phyloP scores from a whole-genome alignment of 2,329 filamentous ascomycete genomes.

The Monilinia fructigena region DNA sequence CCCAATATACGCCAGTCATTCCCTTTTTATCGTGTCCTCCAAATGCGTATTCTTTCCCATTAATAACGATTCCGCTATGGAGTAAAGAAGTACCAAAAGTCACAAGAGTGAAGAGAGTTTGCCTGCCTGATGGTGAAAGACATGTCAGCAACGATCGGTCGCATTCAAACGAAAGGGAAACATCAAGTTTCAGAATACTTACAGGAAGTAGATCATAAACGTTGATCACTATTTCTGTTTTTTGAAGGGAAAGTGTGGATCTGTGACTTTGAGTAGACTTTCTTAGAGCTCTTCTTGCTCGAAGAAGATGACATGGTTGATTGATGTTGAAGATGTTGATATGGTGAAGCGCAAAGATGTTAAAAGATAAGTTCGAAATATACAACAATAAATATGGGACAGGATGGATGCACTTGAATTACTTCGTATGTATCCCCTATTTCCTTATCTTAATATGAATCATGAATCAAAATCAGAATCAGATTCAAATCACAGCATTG shows the following conservation, averaged over 20 bases:
- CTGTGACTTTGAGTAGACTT: conserved; percentile 49
- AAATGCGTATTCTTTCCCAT: conserved; percentile 78
- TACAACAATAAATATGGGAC: background rate
- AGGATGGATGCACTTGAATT: background rate
- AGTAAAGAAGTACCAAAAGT: conserved; percentile 72
- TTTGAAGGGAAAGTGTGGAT: conserved; percentile 66
- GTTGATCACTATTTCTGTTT: conserved; percentile 73
- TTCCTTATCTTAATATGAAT: no score
- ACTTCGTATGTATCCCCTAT: no score
- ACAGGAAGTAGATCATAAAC: conserved; percentile 76
- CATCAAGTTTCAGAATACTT: conserved; percentile 32
- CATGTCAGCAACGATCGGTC: conserved; percentile 12
- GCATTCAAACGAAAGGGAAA: background rate
- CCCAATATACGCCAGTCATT: conserved; percentile 81
- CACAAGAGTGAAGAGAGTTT: conserved; percentile 74
- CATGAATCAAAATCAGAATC: background rate
- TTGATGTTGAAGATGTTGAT: background rate
- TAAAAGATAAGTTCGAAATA: background rate
- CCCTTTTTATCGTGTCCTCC: conserved; percentile 72
- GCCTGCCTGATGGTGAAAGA: conserved; percentile 55
- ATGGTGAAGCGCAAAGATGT: no score
- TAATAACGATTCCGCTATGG: conserved; percentile 80
- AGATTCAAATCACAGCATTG: background rate
- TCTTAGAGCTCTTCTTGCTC: conserved; percentile 34
- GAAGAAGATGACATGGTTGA: conserved; percentile 30